Conservation (phyloP, 2,329 filamentous ascomycete species). For the Balansia obtecta region DNA sequence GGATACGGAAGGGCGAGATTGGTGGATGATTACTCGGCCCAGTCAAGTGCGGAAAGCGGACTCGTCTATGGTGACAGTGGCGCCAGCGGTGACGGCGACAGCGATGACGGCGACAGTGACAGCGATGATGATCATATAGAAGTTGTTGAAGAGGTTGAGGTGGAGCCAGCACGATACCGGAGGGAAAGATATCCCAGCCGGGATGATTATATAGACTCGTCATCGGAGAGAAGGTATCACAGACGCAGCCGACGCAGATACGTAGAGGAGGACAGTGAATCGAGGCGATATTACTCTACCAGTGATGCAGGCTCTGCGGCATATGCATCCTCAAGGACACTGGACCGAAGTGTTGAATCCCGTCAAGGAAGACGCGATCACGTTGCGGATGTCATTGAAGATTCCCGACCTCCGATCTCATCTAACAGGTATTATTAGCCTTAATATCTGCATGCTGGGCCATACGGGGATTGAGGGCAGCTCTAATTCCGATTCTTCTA, state of each 20-base stretch:
- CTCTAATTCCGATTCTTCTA: conserved; percentile 2
- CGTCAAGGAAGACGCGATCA: conserved; percentile 15
- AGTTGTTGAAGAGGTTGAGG: conserved; percentile 15
- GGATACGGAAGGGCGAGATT: conserved; percentile 3
- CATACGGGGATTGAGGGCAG: background rate
- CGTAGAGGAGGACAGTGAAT: conserved; percentile 13
- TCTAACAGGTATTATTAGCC: conserved; percentile 17
- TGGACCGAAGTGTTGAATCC: conserved; percentile 18
- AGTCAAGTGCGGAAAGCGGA: conserved; percentile 3
- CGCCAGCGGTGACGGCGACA: conserved; percentile 1
- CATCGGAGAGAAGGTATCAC: conserved; percentile 13
- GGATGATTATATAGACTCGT: conserved; percentile 16
- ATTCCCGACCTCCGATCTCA: conserved; percentile 21
- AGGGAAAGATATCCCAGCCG: conserved; percentile 12
- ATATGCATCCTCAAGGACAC: conserved; percentile 16
- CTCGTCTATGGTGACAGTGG: background rate
- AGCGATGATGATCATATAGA: conserved; percentile 11
- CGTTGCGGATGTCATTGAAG: conserved; percentile 19
- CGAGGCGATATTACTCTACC: conserved; percentile 11
- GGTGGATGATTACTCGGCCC: background rate
- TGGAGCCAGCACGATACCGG: conserved; percentile 8
- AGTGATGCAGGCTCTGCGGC: conserved; percentile 18
- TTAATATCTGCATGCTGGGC: background rate
- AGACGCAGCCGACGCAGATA: conserved; percentile 12
- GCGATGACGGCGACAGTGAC: conserved; percentile 2